These are phyloP conservation scores for Corymbia citriodora DNA, from an alignment of 441 rosid genomes.

Conservation along the genomic window DNA sequence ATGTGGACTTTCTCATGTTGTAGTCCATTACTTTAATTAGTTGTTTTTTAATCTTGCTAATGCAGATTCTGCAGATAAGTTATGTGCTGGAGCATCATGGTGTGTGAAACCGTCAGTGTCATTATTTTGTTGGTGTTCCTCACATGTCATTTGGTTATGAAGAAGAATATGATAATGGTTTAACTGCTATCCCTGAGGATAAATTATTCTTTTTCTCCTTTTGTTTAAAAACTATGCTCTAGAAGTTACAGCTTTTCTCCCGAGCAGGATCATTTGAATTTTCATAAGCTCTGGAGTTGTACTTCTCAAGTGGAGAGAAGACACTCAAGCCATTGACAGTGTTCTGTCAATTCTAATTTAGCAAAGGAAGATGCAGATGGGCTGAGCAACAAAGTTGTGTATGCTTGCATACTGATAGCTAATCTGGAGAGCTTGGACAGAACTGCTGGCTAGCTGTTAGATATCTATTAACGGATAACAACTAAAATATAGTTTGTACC, in stretches of 20 bases:
- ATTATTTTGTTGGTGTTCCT: conserved; percentile 69
- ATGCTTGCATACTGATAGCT: conserved; percentile 9
- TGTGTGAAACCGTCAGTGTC: conserved; percentile 62
- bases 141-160: conserved; percentile 61
- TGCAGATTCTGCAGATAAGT: conserved; percentile 80
- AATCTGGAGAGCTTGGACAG: background rate
- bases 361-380: conserved; percentile 25
- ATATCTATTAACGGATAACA: background rate
- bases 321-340: conserved; percentile 23
- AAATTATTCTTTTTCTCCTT: background rate
- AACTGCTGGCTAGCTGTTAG: background rate
- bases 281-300: conserved; percentile 76
- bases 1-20: background rate
- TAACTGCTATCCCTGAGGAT: background rate
- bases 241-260: conserved; percentile 12
- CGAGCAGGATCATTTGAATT: conserved; percentile 70
- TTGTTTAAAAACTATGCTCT: background rate
- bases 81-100: conserved; percentile 86
- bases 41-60: background rate
- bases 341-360: conserved; percentile 18
- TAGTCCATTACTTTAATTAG: background rate
- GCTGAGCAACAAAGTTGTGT: conserved; percentile 39
- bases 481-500: background rate
- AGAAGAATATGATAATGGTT: conserved; percentile 55
- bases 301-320: conserved; percentile 56